Base-by-base conservation (phyloP, 2,329 filamentous ascomycete species). In the Botryosphaeria dothidea region DNA sequence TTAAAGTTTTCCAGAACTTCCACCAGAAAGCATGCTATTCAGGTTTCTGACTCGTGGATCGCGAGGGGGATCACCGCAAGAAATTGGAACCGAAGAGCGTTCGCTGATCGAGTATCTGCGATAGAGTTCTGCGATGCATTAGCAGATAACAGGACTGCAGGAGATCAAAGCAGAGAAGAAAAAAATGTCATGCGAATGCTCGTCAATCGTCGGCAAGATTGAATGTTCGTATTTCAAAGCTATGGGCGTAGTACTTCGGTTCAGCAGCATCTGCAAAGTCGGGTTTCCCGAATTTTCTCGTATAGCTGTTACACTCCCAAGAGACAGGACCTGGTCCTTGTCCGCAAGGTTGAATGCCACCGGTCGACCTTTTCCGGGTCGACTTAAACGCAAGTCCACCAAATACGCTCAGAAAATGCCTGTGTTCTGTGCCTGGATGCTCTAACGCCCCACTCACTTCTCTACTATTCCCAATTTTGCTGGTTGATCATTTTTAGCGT, bases 121-220 rank as follows among this genome's bases (percentile, higher is more conserved):
- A 34, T 58, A 45, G 27, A 43, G 25, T 60, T 45, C 54, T 58
- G 8, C 17, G 27, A 45, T 17, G 25, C 54, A 19, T 41, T 58
- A 58, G 52, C 25, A n/a, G 38, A 17, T 25, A 8, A 41, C 3
- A 43, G 36, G 29, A 34, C 52, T 13, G 6, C 43, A 46, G 43
- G 15, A 15, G 56, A 19, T 31, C 41, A 23, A 19, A 31, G 38
- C 54, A 45, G 29, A 43, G 23, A 27, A 21, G 3, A 17, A 13
- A 31, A n/a, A 31, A 23, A 9, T 25, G 3, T 27, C 21, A 3
- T 27, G 23, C n/a, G 9, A 21, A 19, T 11, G 17, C 54, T 45
- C 38, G 27, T 31, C 43, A 45, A 46, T 60, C 56, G 27, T 31
- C 43, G 27, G 52, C 27, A 46, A 60, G 27, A 60, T 46, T 60